Conservation (phyloP, 306 rosid species). For the Biancaea sappan region DNA sequence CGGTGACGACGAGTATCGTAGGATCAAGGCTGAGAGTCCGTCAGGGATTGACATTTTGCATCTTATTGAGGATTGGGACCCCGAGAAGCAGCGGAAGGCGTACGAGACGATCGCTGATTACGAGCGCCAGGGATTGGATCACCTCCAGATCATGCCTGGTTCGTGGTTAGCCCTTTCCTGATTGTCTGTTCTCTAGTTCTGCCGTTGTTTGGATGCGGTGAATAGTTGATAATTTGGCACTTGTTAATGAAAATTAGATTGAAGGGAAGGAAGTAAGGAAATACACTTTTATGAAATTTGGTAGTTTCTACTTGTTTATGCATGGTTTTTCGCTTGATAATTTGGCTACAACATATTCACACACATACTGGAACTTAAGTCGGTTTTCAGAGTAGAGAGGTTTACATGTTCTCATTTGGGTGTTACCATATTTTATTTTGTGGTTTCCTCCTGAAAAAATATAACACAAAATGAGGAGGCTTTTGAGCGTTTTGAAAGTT, state of each 20-base stretch:
- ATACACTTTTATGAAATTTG: background rate
- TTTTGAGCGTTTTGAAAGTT: background rate
- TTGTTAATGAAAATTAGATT: background rate
- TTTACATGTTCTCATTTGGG: background rate
- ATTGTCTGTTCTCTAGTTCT: background rate
- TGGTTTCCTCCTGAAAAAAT: no score
- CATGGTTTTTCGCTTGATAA: background rate
- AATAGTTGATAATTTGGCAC: background rate
- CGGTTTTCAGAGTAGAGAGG: background rate
- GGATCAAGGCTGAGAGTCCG: constrained; percentile 59
- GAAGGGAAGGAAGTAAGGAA: background rate
- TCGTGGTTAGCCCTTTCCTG: background rate
- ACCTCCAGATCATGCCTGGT: constrained; percentile 96
- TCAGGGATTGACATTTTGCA: constrained; percentile 82
- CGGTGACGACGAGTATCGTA: constrained; percentile 65
- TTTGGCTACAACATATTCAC: background rate
- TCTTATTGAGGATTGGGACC: constrained; percentile 64
- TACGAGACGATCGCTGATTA: constrained; percentile 66
- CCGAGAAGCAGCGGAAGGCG: constrained; percentile 63
- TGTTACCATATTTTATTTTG: background rate
- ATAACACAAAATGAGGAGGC: background rate
- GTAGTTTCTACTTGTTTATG: background rate
- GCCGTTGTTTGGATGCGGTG: constrained; percentile 7
- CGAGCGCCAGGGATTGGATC: constrained; percentile 74
- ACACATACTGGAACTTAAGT: background rate